phyloP scores from a whole-genome alignment of 2,329 filamentous ascomycete species.

The Ramularia collo-cygni region DNA sequence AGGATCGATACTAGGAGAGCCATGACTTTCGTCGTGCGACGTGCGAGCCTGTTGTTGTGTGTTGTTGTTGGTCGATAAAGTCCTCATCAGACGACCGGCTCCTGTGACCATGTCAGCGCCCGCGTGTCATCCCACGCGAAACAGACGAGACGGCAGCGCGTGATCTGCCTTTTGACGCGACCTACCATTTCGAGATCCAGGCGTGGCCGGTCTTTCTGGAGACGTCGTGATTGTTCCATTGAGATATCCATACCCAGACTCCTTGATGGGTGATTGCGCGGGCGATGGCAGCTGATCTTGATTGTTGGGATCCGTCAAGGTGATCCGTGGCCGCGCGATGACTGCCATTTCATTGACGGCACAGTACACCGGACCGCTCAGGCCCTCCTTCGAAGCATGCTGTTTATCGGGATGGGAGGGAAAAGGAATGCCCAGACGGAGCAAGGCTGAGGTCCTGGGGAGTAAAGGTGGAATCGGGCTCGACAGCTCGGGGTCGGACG shows the following conservation, averaged over 20 bases:
- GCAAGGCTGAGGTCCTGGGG: too few species aligned
- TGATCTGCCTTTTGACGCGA: not conserved
- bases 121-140: not conserved
- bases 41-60: constrained; percentile 9
- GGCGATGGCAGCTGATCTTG: constrained; percentile 27
- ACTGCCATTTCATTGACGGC: not conserved
- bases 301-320: constrained; percentile 37
- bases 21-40: constrained; percentile 10
- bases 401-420: not conserved
- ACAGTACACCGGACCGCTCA: not conserved
- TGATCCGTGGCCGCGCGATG: constrained; percentile 35
- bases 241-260: constrained; percentile 5
- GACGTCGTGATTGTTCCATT: constrained; percentile 5
- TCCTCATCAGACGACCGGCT: constrained; percentile 19
- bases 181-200: constrained; percentile 8
- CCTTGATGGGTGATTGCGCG: constrained; percentile 19
- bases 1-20: constrained; percentile 54
- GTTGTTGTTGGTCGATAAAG: constrained; percentile 18
- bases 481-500: not conserved
- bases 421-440: too few species aligned
- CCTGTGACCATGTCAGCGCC: constrained; percentile 2
- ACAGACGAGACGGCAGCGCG: not conserved
- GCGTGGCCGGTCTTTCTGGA: constrained; percentile 9
- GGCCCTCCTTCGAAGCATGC: not conserved
- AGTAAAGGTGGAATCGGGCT: not conserved